A percentile compares a stretch with the other conserved stretches of the same genome.
phyloP scores from a whole-genome alignment of 2,329 filamentous ascomycete genomes.

The Trichoderma arundinaceum region DNA sequence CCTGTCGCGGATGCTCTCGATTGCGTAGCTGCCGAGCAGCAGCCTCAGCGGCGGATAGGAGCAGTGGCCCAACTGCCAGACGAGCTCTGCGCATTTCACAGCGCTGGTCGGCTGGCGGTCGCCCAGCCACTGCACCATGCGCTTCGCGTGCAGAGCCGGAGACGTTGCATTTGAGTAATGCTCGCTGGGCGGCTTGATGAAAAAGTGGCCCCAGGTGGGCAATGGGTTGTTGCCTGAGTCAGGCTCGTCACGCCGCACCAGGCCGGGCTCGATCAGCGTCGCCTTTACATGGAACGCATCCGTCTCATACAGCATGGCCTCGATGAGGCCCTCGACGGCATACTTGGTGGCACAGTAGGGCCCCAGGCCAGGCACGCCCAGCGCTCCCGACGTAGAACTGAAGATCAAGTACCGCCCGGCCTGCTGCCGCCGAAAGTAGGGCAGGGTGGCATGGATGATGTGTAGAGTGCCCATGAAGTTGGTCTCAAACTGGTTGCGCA shows the following conservation, averaged over 20 bases:
- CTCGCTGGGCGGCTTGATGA: slow-evolving; percentile 83
- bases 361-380: slow-evolving; percentile 91
- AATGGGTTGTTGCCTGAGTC: slow-evolving; percentile 62
- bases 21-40: slow-evolving; percentile 89
- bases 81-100: slow-evolving; percentile 88
- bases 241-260: slow-evolving; percentile 85
- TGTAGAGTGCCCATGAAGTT: slow-evolving; percentile 97
- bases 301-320: slow-evolving; percentile 95
- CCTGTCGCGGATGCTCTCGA: slow-evolving; percentile 92
- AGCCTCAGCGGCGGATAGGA: slow-evolving; percentile 88
- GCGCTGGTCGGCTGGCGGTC: slow-evolving; percentile 92
- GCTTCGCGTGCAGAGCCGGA: slow-evolving; percentile 84
- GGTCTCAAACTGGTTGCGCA: slow-evolving; percentile 95
- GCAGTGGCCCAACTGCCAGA: slow-evolving; percentile 95
- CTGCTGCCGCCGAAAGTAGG: slow-evolving; percentile 80
- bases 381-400: slow-evolving; percentile 86
- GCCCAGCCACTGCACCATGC: slow-evolving; percentile 93
- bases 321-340: slow-evolving; percentile 92
- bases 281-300: slow-evolving; percentile 91
- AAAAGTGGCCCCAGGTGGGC: slow-evolving; percentile 88
- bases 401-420: slow-evolving; percentile 90
- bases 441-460: slow-evolving; percentile 86
- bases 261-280: slow-evolving; percentile 88
- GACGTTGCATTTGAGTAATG: slow-evolving; percentile 78
- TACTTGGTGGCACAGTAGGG: slow-evolving; percentile 98